Percentiles rank a stretch among this genome's conserved stretches.
Conservation (phyloP, 208 protist species). For the Wallacemonas sp. region DNA sequence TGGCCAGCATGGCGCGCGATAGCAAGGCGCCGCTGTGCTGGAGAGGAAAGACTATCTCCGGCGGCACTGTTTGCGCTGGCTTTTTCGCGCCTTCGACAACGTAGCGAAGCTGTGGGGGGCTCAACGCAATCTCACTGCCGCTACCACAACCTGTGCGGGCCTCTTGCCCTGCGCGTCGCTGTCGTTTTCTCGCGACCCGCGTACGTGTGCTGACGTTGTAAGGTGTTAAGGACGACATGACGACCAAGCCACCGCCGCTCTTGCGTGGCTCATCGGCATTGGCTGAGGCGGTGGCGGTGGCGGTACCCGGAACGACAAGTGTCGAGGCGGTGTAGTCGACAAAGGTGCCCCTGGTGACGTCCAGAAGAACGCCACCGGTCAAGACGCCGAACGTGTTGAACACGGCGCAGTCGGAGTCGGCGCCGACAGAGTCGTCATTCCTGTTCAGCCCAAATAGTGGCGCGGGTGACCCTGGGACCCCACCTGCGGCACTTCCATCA, state of each 20-base stretch:
- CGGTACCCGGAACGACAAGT: conserved; percentile 16
- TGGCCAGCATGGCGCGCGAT: not conserved
- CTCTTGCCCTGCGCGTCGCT: too few species aligned
- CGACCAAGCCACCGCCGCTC: not conserved
- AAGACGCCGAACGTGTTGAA: conserved; percentile 66
- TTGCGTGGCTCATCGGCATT: too few species aligned
- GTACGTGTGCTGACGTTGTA: not conserved
- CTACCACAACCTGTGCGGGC: not conserved
- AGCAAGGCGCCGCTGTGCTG: conserved; percentile 29
- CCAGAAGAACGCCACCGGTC: conserved; percentile 60
- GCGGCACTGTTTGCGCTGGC: conserved; percentile 3
- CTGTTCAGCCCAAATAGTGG: not conserved
- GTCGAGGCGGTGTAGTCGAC: conserved; percentile 47
- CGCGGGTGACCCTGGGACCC: too few species aligned
- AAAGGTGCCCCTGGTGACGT: conserved; percentile 24
- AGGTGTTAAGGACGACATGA: not conserved
- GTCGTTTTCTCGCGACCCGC: not conserved
- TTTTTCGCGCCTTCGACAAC: not conserved
- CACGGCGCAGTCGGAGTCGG: conserved; percentile 42
- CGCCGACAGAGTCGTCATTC: not conserved
- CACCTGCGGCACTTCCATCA: too few species aligned
- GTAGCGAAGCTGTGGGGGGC: not conserved
- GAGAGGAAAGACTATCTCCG: conserved; percentile 33
- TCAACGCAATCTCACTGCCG: not conserved
- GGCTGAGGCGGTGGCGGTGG: not conserved